phyloP scores from a whole-genome alignment of 2,329 filamentous ascomycete genomes.

The Fusarium irregulare region DNA sequence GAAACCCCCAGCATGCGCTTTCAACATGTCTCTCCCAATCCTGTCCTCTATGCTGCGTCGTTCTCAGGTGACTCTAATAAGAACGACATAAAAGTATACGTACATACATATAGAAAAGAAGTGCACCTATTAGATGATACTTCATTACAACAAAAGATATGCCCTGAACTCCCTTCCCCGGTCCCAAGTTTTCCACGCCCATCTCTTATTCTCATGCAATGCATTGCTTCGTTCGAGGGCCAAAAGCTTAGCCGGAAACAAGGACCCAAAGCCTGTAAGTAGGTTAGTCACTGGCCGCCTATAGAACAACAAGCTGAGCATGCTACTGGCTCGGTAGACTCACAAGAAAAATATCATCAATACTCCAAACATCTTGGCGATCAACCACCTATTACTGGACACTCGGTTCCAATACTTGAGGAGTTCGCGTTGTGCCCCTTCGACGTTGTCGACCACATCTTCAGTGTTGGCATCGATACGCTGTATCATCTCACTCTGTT shows the following conservation, averaged over 20 bases:
- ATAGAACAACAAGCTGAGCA: not conserved
- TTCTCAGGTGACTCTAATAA: constrained; percentile 26
- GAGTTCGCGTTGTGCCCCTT: constrained; percentile 92
- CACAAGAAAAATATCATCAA: constrained; percentile 92
- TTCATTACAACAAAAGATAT: constrained; percentile 43
- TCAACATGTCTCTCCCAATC: constrained; percentile 7
- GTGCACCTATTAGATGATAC: constrained; percentile 33
- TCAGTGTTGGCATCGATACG: constrained; percentile 97
- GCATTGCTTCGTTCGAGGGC: constrained; percentile 5
- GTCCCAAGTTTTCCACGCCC: constrained; percentile 18
- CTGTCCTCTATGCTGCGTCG: constrained; percentile 23
- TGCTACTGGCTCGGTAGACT: constrained; percentile 45
- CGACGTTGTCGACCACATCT: constrained; percentile 97
- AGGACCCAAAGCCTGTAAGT: constrained; percentile 53
- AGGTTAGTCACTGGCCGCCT: constrained; percentile 16
- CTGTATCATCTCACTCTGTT: constrained; percentile 98
- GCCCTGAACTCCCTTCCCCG: constrained; percentile 29
- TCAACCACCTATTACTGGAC: constrained; percentile 93
- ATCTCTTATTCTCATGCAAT: constrained; percentile 27
- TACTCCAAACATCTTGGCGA: constrained; percentile 83
- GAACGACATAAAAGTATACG: constrained; percentile 39
- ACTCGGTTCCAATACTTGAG: constrained; percentile 97
- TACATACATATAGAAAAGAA: constrained; percentile 40
- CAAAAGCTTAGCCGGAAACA: constrained; percentile 51
- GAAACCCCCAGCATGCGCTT: constrained; percentile 28